phyloP scores from a whole-genome alignment of 2,329 filamentous ascomycete species.

The Aureobasidium subglaciale region DNA sequence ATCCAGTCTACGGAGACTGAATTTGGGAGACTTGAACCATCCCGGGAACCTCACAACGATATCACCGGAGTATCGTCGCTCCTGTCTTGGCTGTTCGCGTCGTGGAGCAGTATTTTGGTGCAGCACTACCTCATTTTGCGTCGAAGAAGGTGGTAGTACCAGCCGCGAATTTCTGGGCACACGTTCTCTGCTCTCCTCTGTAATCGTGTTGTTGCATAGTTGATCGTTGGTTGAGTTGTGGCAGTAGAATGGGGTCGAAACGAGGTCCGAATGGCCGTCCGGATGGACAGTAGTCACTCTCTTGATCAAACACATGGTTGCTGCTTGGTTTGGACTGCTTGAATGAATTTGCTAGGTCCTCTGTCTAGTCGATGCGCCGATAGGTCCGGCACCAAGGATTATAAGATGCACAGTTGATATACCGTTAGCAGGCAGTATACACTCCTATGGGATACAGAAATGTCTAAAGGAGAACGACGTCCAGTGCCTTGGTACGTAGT shows the following conservation, averaged over 20 bases:
- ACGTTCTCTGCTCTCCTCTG: background rate
- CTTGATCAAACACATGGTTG: conserved; percentile 1
- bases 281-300: background rate
- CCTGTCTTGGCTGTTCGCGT: background rate
- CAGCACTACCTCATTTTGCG: background rate
- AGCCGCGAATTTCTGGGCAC: background rate
- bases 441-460: too few relatives aligned
- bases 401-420: background rate
- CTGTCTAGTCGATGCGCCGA: too few relatives aligned
- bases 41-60: background rate
- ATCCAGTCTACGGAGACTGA: background rate
- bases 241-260: background rate
- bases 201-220: background rate
- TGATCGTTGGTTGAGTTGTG: background rate
- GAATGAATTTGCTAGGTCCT: too few relatives aligned
- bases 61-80: background rate
- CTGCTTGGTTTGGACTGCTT: background rate
- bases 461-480: too few relatives aligned
- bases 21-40: background rate
- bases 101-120: background rate
- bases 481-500: background rate
- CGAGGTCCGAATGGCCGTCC: background rate
- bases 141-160: background rate
- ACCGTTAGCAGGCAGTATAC: too few relatives aligned
- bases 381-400: too few relatives aligned